A percentile compares a stretch with the other conserved stretches of the same genome.
Conservation (phyloP, 495 filamentous ascomycete genomes). For the Gamarada debralockiae region DNA sequence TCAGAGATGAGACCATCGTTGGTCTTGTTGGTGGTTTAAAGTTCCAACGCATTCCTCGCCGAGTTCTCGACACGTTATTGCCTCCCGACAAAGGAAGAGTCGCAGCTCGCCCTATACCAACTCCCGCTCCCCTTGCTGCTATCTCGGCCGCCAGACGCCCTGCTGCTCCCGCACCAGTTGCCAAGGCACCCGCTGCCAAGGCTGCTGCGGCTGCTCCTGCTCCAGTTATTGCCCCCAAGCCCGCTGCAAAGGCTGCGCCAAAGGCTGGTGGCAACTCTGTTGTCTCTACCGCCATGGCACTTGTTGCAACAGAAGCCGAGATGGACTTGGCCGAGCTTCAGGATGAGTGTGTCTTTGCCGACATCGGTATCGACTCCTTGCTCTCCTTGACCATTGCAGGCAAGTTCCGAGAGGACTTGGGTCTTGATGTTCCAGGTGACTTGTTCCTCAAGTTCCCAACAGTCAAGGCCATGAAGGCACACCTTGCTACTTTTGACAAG, state of each 20-base stretch:
- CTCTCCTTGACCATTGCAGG: slow-evolving; percentile 50
- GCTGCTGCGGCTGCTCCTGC: background rate
- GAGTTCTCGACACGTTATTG: slow-evolving; percentile 57
- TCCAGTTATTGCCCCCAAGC: background rate
- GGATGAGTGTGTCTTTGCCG: slow-evolving; percentile 46
- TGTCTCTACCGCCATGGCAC: slow-evolving; percentile 42
- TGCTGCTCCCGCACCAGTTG: background rate
- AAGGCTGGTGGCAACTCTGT: background rate
- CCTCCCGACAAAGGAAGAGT: slow-evolving; percentile 32
- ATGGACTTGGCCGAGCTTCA: slow-evolving; percentile 55
- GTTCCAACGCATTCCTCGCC: slow-evolving; percentile 62
- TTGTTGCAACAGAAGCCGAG: slow-evolving; percentile 63
- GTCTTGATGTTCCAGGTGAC: slow-evolving; percentile 28
- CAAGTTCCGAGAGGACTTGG: slow-evolving; percentile 40
- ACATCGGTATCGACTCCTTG: slow-evolving; percentile 55
- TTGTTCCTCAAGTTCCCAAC: slow-evolving; percentile 40
- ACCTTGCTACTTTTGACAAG: background rate
- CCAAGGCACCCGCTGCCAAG: slow-evolving; percentile 37
- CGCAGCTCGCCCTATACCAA: background rate
- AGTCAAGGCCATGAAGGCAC: too few relatives aligned
- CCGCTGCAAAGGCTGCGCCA: slow-evolving; percentile 35
- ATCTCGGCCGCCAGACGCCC: background rate
- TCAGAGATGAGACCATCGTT: slow-evolving; percentile 57
- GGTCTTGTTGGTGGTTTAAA: slow-evolving; percentile 47
- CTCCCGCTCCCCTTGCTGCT: background rate